Evolutionary conservation across 78 protist species (phyloP), one percentile per base, ranked within the genome.

Genomic region (Planoprotostelium fungivorum): DNA sequence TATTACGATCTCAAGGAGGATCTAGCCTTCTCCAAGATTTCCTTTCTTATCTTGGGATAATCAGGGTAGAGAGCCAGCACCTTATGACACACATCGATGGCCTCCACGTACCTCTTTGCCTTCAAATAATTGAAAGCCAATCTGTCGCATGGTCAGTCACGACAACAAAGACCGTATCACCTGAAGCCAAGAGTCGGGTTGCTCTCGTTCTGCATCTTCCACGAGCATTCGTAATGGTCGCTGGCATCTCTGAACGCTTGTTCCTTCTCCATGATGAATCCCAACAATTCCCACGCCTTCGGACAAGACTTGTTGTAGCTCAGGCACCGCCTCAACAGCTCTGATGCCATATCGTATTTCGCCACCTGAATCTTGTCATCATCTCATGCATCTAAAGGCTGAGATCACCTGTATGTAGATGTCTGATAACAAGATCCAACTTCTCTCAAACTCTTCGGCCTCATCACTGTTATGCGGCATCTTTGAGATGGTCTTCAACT

Each of bases 31-130:
- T 91, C 97, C 9, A 96, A 90, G 35, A 96, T 83, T 10, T 96
- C 97, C 38, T 87, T 88, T 29, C 88, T 63, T 63, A 96, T 96
- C 38, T 87, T 87, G 0, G 96, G 95, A 83, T 93, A 94, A 39
- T 63, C 39, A 0, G 94, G 94, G 63, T 91, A 28, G 28, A n/a
- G 0, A 38, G 28, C n/a, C 1, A 96, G 89, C 36, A 96, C 96
- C 90, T 83, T 16, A 63, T 94, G 96, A 90, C 96, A 91, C 28
- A 97, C 88, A 83, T 95, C 95, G 84, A 97, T 93, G n/a, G 96
- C 96, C 0, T 89, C 92, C 38, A 95, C 91, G 87, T 87, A 95
- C 38, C 89, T 36, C 90, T 94, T 92, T 38, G 98, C 98, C 93
- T 90, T 94, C 16, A 36, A 36, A 16, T 85, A 85, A 51, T 51